These are phyloP conservation scores for Cordyceps tenuipes DNA, from an alignment of 2,329 filamentous ascomycete genomes.

Conservation along the genomic window DNA sequence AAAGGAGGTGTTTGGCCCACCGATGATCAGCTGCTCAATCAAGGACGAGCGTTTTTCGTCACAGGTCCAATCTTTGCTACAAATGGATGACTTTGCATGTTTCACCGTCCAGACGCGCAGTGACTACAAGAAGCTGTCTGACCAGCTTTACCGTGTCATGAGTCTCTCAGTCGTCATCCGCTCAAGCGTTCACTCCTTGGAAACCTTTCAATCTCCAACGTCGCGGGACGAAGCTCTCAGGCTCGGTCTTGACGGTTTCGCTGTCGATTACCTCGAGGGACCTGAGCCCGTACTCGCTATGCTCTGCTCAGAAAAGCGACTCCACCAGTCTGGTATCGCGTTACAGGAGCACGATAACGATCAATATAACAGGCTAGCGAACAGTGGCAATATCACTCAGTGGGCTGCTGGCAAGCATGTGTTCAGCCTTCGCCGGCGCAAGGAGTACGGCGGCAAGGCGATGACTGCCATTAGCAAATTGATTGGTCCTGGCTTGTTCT, in stretches of 20 bases:
- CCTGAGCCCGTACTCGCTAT: slow-evolving; percentile 79
- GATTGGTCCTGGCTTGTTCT: slow-evolving; percentile 55
- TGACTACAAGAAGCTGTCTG: slow-evolving; percentile 67
- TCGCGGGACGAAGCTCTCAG: slow-evolving; percentile 43
- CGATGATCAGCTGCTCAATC: slow-evolving; percentile 71
- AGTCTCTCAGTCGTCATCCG: slow-evolving; percentile 65
- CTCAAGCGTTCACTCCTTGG: slow-evolving; percentile 44
- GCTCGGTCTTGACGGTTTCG: slow-evolving; percentile 70
- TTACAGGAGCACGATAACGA: slow-evolving; percentile 54
- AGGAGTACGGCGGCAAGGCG: slow-evolving; percentile 71
- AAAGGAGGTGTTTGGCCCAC: slow-evolving; percentile 70
- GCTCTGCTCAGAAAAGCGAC: slow-evolving; percentile 65
- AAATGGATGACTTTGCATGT: slow-evolving; percentile 46
- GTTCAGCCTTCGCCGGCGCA: slow-evolving; percentile 60
- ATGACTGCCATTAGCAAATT: slow-evolving; percentile 59
- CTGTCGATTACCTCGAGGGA: slow-evolving; percentile 69
- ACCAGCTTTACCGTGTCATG: slow-evolving; percentile 54
- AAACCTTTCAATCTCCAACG: slow-evolving; percentile 47
- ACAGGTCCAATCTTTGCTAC: slow-evolving; percentile 44
- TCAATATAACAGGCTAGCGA: slow-evolving; percentile 58
- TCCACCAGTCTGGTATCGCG: slow-evolving; percentile 62
- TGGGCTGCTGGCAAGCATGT: slow-evolving; percentile 62
- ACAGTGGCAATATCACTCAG: slow-evolving; percentile 47
- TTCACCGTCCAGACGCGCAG: slow-evolving; percentile 69
- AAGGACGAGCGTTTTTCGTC: slow-evolving; percentile 60